phyloP scores from a whole-genome alignment of 2,329 filamentous ascomycete species.

The Cladosporium sp. region DNA sequence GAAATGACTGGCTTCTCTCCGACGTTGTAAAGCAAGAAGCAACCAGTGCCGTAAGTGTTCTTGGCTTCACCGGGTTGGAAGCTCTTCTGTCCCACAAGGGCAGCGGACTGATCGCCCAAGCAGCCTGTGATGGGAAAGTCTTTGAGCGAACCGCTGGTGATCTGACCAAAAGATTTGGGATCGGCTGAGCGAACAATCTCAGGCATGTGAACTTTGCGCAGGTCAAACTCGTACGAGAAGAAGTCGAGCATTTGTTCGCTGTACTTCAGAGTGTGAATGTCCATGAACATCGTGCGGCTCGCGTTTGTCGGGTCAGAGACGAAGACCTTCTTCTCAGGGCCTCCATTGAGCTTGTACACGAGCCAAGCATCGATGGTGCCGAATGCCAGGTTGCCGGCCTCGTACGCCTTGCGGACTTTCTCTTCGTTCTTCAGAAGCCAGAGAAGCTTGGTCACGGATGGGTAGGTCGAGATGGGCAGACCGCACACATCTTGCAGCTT shows the following conservation, averaged over 20 bases:
- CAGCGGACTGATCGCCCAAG: constrained; percentile 80
- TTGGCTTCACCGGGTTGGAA: constrained; percentile 80
- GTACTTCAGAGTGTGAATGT: constrained; percentile 74
- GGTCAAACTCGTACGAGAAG: constrained; percentile 64
- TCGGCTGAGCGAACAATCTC: constrained; percentile 80
- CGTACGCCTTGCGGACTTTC: constrained; percentile 68
- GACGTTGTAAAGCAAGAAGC: constrained; percentile 86
- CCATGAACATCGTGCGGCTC: constrained; percentile 92
- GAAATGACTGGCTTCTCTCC: constrained; percentile 82
- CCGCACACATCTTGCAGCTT: constrained; percentile 68
- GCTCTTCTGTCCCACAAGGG: constrained; percentile 67
- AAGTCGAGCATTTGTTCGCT: constrained; percentile 73
- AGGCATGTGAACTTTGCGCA: constrained; percentile 69
- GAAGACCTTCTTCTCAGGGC: constrained; percentile 61
- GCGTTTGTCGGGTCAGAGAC: constrained; percentile 88
- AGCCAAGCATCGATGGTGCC: constrained; percentile 89
- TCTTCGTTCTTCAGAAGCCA: constrained; percentile 75
- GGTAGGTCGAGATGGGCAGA: constrained; percentile 81
- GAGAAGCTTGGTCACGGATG: constrained; percentile 76
- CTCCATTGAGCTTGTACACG: constrained; percentile 77
- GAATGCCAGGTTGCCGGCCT: constrained; percentile 71
- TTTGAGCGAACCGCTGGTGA: constrained; percentile 62
- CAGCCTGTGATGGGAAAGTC: constrained; percentile 77
- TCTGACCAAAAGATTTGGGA: constrained; percentile 64
- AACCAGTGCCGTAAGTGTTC: constrained; percentile 88